Base-by-base conservation (phyloP, 108 stramenopile genomes). In the Ochromonas danica region DNA sequence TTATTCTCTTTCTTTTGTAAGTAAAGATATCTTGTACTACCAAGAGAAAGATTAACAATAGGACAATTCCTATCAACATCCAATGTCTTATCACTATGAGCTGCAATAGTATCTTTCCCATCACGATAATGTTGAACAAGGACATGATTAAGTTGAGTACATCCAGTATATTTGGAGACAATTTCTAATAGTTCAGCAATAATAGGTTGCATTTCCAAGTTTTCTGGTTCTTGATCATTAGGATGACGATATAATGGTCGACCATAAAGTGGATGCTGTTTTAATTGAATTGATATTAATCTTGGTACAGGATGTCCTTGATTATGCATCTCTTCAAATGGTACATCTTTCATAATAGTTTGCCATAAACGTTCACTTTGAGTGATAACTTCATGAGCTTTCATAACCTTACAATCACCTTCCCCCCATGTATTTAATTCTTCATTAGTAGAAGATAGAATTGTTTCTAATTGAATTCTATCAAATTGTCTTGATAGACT, bases 191-290 rank as follows among this genome's bases (percentile, higher is more conserved):
- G 10, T 17, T 22, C 14, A 22, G 10, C 22, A 31, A 40, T 31
- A 14, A 22, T 40, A 22, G 67, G 67, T 22, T 14, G 14, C 14
- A 38, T 31, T 17, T 10, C 22, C 36, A 70, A 14, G 14, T 31
- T 14, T 17, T 14, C 36, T 22, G 67, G 67, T 22, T 70, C 22
- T 40, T 70, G 17, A 22, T 70, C 67, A 10, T 14, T 31, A 22
- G 67, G 67, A 70, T 70, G 67, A 17, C 67, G 67, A 70, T 70
- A 70, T 22, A 70, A 31, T 22, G 67, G 67, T 22, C 33, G 67
- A 10, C 67, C 67, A 22, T 10, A 31, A 10, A 40, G 14, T 57
- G 51, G 51, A 70, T 70, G 17, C 14, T 31, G 17, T 14, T 17
- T 10, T 17, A 14, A 14, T 22, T 70, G 67, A 17, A 70, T 70